Base-by-base conservation (phyloP, 306 rosid species). In the Casuarina equisetifolia region DNA sequence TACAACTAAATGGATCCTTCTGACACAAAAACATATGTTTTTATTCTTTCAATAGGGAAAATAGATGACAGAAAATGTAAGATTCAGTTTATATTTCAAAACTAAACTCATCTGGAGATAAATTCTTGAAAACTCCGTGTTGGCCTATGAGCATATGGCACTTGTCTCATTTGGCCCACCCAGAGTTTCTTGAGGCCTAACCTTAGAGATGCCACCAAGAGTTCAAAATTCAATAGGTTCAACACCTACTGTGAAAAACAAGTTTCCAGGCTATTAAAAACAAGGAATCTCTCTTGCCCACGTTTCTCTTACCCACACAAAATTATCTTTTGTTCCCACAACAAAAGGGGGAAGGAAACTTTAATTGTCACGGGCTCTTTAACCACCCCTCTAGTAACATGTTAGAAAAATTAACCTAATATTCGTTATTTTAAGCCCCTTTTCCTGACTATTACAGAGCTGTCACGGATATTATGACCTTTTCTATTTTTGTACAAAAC, bases 1-100 rank as follows among this genome's bases (percentile, higher is more conserved):
- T 39, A 45, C 20, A 19, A 76, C 72, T 42, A 46, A 61, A 70
- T 70, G 35, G 19, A n/a, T 8, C 76, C 7, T 70, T 45, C 46
- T 3, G 35, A 12, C 72, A 63, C 52, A 54, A 9, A 19, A 2
- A 75, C 38, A 25, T 9, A 11, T 79, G 9, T 70, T 25, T 58
- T 58, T 25, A 10, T 25, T 58, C 9, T 58, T 58, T 10, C 25
- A 9, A 25, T 25, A 19, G 11, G 64, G 1, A 25, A 58, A 58
- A 58, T 8, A 8, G 20, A 20, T 3, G 38, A 55, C 7, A 55
- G 19, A 20, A 55, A 9, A 25, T 58, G 25, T 19, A 3, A 2
- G 9, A 58, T 58, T 58, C 32, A 1, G 4, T 20, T 58, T 20
- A 57, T 0, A 3, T 52, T 9, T 57, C 9, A 38, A 57, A 57